A percentile compares a stretch with the other conserved stretches of the same genome.
Conservation (phyloP, 192 early-diverging fungal genomes). For the Linnemannia exigua region DNA sequence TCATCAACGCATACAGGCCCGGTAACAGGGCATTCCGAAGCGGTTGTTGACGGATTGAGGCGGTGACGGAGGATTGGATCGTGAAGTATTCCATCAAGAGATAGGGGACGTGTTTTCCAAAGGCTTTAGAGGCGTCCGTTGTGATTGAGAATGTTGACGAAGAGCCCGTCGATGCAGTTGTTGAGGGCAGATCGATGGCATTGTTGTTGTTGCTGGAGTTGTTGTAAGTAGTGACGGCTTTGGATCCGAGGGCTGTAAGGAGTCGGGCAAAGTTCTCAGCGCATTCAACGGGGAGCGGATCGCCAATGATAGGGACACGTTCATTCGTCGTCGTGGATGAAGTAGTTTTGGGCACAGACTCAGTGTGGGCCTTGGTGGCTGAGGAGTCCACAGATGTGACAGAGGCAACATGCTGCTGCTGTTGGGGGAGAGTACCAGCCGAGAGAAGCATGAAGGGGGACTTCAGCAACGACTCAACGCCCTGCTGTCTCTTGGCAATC, state of each 20-base stretch:
- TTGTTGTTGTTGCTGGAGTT: constrained; percentile 18
- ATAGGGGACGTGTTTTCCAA: constrained; percentile 65
- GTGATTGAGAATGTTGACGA: constrained; percentile 16
- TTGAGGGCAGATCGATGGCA: neutral
- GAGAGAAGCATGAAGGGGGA: constrained; percentile 59
- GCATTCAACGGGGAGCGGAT: constrained; percentile 40
- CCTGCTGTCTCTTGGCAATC: constrained; percentile 56
- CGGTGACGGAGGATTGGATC: constrained; percentile 66
- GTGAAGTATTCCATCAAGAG: constrained; percentile 69
- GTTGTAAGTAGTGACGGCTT: constrained; percentile 34
- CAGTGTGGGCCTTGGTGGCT: constrained; percentile 20
- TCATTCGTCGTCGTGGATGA: constrained; percentile 6
- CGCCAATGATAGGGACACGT: constrained; percentile 6
- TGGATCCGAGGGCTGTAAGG: constrained; percentile 48
- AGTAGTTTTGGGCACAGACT: neutral
- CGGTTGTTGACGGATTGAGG: constrained; percentile 54
- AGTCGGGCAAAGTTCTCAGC: constrained; percentile 56
- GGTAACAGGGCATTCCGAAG: constrained; percentile 64
- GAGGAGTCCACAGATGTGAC: constrained; percentile 16
- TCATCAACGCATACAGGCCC: constrained; percentile 73
- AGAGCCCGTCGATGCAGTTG: neutral
- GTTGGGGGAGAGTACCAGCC: constrained; percentile 39
- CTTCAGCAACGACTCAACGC: constrained; percentile 40
- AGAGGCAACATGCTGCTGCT: constrained; percentile 5
- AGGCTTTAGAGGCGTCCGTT: constrained; percentile 50